Conservation (phyloP, 345 rosid species). For the Cardamine occulta region DNA sequence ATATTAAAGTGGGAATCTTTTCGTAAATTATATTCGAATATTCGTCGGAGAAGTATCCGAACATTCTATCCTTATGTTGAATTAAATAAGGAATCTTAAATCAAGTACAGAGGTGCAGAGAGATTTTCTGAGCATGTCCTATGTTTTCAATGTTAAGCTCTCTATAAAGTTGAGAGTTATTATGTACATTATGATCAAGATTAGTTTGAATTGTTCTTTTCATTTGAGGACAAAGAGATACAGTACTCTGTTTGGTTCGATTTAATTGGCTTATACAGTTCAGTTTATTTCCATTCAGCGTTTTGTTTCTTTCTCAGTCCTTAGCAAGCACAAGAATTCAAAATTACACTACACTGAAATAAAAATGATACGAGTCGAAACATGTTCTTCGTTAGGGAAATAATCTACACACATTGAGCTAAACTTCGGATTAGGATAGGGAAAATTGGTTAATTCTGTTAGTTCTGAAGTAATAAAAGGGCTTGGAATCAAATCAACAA, state of each 20-base stretch:
- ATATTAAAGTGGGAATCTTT: slow-evolving; percentile 9
- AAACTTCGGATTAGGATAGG: no score
- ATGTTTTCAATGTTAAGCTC: background rate
- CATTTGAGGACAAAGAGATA: background rate
- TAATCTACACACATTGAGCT: no score
- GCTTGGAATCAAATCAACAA: no score
- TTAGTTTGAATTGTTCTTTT: background rate
- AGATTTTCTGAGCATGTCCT: background rate
- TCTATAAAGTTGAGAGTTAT: background rate
- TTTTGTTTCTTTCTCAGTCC: no score
- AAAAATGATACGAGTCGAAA: no score
- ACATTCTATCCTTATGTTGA: slow-evolving; percentile 7
- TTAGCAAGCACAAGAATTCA: no score
- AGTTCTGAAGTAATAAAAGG: no score
- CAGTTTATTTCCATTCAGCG: no score
- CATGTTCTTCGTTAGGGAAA: no score
- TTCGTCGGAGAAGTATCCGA: background rate
- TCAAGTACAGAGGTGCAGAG: background rate
- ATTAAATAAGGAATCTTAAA: background rate
- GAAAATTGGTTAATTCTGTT: no score
- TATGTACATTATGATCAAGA: background rate
- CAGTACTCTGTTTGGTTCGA: background rate
- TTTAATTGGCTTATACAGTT: background rate
- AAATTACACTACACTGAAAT: no score
- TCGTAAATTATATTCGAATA: background rate